Conservation (phyloP, 2,329 filamentous ascomycete species). For the Colletotrichum sojae region DNA sequence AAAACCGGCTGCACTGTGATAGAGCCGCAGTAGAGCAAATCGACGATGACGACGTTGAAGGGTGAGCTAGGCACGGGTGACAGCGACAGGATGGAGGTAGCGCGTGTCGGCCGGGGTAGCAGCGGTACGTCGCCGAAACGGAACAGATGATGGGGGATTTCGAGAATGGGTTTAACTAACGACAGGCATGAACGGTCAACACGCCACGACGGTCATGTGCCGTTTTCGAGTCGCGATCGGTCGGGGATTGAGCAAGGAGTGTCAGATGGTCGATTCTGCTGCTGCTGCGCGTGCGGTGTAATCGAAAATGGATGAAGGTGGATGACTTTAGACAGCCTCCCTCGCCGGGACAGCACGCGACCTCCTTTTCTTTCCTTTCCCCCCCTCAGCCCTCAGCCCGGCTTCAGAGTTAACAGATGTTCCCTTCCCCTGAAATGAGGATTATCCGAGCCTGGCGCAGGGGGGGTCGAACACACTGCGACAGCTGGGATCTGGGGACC, state of each 20-base stretch:
- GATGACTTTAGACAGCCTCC: slow-evolving; percentile 19
- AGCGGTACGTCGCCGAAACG: slow-evolving; percentile 22
- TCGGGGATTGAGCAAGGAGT: slow-evolving; percentile 8
- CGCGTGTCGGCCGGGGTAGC: slow-evolving; percentile 14
- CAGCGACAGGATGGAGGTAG: slow-evolving; percentile 7
- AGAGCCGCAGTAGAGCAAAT: slow-evolving; percentile 5
- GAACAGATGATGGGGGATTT: slow-evolving; percentile 23
- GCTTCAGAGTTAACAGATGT: slow-evolving; percentile 19
- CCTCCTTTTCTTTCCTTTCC: slow-evolving; percentile 32
- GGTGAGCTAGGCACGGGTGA: slow-evolving; percentile 2
- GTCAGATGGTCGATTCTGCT: slow-evolving; percentile 32
- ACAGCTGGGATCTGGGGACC: slow-evolving; percentile 26
- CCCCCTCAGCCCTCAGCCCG: neutral
- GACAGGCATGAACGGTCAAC: slow-evolving; percentile 17
- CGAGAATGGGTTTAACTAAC: neutral
- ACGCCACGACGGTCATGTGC: slow-evolving; percentile 31
- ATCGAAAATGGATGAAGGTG: slow-evolving; percentile 12
- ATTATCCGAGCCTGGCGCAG: slow-evolving; percentile 36
- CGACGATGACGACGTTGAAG: slow-evolving; percentile 34
- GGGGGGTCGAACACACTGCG: slow-evolving; percentile 17
- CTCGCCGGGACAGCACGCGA: slow-evolving; percentile 29
- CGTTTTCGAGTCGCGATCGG: slow-evolving; percentile 5
- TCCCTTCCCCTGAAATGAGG: slow-evolving; percentile 36
- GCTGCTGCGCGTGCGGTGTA: neutral
- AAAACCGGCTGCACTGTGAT: neutral